Conservation (phyloP, 176 grass and related monocot genomes). For the Musa troglodytarum region DNA sequence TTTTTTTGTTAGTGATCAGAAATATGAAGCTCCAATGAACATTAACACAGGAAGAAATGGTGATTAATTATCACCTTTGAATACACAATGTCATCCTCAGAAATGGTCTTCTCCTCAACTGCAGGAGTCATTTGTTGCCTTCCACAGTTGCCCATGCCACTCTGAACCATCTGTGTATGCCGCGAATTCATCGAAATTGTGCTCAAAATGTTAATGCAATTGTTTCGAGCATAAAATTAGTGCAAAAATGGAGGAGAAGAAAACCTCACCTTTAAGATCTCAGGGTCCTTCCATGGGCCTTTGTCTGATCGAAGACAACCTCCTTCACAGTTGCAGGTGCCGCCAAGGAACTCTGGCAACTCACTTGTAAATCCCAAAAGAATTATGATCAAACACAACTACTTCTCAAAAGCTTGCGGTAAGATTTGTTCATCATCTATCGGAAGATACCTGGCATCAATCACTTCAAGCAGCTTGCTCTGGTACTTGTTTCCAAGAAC, state of each 20-base stretch:
- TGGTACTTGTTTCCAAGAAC: conserved; percentile 96
- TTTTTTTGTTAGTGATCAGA: neutral
- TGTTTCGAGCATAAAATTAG: neutral
- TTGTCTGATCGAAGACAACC: conserved; percentile 90
- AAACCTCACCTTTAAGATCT: conserved; percentile 54
- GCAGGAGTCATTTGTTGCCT: conserved; percentile 26
- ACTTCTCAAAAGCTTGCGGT: too few relatives aligned
- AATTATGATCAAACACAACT: neutral
- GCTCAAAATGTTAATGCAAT: too few relatives aligned
- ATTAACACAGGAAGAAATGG: neutral
- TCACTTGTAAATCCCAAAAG: conserved; percentile 42
- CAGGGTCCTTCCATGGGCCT: conserved; percentile 90
- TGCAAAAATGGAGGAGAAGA: too few relatives aligned
- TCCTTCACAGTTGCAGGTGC: conserved; percentile 79
- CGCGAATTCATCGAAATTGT: too few relatives aligned
- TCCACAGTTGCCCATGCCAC: conserved; percentile 52
- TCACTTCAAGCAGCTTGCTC: conserved; percentile 93
- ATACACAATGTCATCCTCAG: conserved; percentile 48
- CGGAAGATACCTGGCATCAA: conserved; percentile 67
- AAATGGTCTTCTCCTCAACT: conserved; percentile 72
- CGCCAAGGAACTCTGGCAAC: conserved; percentile 88
- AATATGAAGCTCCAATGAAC: neutral
- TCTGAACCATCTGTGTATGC: conserved; percentile 64
- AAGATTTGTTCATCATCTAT: neutral
- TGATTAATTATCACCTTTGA: conserved; percentile 34